Evolutionary conservation across 2,329 filamentous ascomycete species (phyloP), one percentile per base, ranked within the genome.

Genomic region (Capronia coronata): DNA sequence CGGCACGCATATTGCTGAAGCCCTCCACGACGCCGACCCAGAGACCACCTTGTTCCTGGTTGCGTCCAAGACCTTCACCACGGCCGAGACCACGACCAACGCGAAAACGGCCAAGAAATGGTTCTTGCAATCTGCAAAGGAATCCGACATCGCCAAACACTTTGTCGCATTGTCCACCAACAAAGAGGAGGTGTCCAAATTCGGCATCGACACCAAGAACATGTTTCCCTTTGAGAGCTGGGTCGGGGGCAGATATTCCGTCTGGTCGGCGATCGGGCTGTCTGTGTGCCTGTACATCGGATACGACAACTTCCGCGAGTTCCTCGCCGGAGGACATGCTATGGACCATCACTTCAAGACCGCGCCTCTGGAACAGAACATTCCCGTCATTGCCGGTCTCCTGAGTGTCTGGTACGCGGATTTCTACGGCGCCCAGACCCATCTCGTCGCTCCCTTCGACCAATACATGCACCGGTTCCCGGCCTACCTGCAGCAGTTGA

Each of bases 171-270:
- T 98, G 46, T 97, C 93, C 43, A 98, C 93, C 69, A 98, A 98
- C 73, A 86, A 91, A 73, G 69, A 75, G 46, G 91, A 97, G 75
- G 93, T 98, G 55, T 89, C 86, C 73, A 97, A 97, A 78, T 98
- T 98, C 64, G 93, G 93, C 59, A 98, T 98, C 65, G 91, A 97
- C 74, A 84, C 83, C 73, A 91, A 91, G 79, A 98, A 97, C 79
- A 98, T 98, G 93, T 98, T 98, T 66, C 90, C 89, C 63, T 98
- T 98, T 68, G 90, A 91, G 72, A 94, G 87, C 72, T 98, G 93
- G 93, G 91, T 97, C 45, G 93, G 93, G 68, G 93, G 93, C 50
- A 86, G 93, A 53, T 98, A 98, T 80, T 95, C 89, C 53, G 93
- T 98, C 60, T 98, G 93, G 93, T 95, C 89, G 61, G 93, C 93